Evolutionary conservation across 2,329 filamentous ascomycete species (phyloP).

Genomic region (Chrysoporthe austroafricana): DNA sequence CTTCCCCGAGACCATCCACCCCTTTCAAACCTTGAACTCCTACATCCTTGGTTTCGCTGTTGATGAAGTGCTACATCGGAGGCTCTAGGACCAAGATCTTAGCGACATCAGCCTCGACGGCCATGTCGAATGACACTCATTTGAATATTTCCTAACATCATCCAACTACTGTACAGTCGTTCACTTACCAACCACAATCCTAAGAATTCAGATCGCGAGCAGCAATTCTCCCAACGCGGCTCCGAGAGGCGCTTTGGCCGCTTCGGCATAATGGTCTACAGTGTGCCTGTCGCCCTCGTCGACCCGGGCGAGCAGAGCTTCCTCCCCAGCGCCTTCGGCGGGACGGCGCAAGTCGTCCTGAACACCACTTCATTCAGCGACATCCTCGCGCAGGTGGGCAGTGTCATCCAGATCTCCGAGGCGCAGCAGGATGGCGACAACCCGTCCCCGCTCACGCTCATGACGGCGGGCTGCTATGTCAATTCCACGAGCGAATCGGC

Average conservation of each 20-base stretch:
- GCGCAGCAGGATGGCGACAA: constrained; percentile 1
- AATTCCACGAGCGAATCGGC: constrained; percentile 15
- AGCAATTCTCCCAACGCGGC: not conserved
- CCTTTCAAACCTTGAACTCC: not conserved
- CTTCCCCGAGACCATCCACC: not conserved
- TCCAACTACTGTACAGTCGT: not conserved
- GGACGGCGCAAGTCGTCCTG: constrained; percentile 22
- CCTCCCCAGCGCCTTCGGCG: constrained; percentile 21
- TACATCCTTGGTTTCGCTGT: not conserved
- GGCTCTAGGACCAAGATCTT: not conserved
- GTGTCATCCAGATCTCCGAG: not conserved
- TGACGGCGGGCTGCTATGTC: constrained; percentile 24
- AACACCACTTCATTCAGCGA: constrained; percentile 24
- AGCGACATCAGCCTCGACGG: not conserved
- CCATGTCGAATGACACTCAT: not conserved
- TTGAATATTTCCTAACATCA: not conserved
- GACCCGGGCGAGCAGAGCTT: constrained; percentile 23
- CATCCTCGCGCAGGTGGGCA: constrained; percentile 20
- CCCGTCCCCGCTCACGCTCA: constrained; percentile 11
- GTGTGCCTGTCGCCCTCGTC: constrained; percentile 16
- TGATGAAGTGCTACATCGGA: not conserved
- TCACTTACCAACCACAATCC: not conserved
- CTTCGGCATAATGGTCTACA: not conserved
- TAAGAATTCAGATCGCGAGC: not conserved
- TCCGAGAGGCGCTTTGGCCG: not conserved